Evolutionary conservation across 2,329 filamentous ascomycete species (phyloP), one percentile per base, ranked within the genome.

Genomic region (Pseudogymnoascus sp.): DNA sequence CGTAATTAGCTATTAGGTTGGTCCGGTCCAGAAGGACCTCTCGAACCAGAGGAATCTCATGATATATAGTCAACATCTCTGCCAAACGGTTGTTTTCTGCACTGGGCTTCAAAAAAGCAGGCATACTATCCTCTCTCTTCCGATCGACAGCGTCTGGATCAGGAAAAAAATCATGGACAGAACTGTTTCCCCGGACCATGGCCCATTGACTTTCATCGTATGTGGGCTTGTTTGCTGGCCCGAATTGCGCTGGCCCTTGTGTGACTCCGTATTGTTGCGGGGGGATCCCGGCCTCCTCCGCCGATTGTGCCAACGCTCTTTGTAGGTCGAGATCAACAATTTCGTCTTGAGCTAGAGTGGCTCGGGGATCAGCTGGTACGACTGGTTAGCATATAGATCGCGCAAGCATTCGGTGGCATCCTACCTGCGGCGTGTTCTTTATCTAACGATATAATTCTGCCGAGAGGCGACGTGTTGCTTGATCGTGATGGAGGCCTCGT

Each of bases 401-500:
- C 39, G 61, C 67, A 36, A 45, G 34, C 60, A 61, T 62, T 64
- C 68, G 67, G 61, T 51, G 65, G 63, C 69, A 67, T 69, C 72
- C 66, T 78, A 80, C 78, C 79, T 67, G 78, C 72, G 67, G 75
- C 73, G 62, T 78, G 75, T 62, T 75, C 73, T 25, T 76, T 74
- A 64, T 77, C 76, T 76, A 80, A 80, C 62, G 84, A 80, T 68
- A 79, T 75, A 67, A 83, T 75, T 68, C 76, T 81, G 72, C 80
- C 78, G 65, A 86, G 72, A 7, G 85, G 84, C 36, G 85, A 87
- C 67, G 81, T 83, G 62, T 81, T 83, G 61, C 71, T 73, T 51
- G 81, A 78, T 73, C 85, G 77, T 21, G 85, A 88, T 1, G 85
- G 85, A n/a, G 85, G 85, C 64, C 85, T 79, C 16, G 85, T 86